phyloP scores from a whole-genome alignment of 2,329 filamentous ascomycete species.

The Aspergillus luchuensis region DNA sequence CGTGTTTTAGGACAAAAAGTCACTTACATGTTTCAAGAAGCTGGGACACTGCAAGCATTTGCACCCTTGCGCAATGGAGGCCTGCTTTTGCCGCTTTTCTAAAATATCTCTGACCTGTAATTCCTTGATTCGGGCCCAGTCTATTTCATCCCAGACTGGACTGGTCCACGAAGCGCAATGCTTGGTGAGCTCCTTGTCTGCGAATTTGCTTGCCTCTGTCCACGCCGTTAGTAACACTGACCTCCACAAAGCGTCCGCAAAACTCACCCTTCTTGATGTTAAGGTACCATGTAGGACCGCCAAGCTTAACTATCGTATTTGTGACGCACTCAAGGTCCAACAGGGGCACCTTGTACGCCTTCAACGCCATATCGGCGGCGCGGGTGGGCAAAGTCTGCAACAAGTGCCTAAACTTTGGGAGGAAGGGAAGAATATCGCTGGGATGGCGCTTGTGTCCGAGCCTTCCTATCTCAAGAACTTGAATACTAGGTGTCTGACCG shows the following conservation, averaged over 20 bases:
- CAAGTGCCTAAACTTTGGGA: slow-evolving; percentile 68
- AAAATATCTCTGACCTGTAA: slow-evolving; percentile 78
- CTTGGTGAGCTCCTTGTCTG: slow-evolving; percentile 68
- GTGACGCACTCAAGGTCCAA: slow-evolving; percentile 84
- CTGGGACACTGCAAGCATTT: slow-evolving; percentile 70
- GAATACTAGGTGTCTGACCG: slow-evolving; percentile 68
- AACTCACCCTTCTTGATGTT: slow-evolving; percentile 53
- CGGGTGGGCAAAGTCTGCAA: slow-evolving; percentile 69
- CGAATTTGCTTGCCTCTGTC: slow-evolving; percentile 57
- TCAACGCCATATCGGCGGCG: slow-evolving; percentile 68
- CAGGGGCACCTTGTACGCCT: slow-evolving; percentile 70
- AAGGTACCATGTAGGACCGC: slow-evolving; percentile 50
- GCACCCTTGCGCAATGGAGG: slow-evolving; percentile 63
- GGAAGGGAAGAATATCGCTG: slow-evolving; percentile 83
- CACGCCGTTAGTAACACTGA: slow-evolving; percentile 26
- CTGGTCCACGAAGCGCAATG: slow-evolving; percentile 74
- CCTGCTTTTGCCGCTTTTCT: slow-evolving; percentile 67
- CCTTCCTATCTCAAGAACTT: slow-evolving; percentile 75
- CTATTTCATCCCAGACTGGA: slow-evolving; percentile 78
- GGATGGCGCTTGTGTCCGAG: slow-evolving; percentile 70
- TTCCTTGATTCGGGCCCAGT: slow-evolving; percentile 79
- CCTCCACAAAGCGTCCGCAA: background rate
- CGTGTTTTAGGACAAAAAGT: background rate
- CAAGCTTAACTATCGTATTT: slow-evolving; percentile 60
- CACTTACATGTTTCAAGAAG: slow-evolving; percentile 83